Evolutionary conservation across 1,284 basidiomycete genomes (phyloP), one percentile per base, ranked within the genome.

Genomic region (Puccinia coronata): DNA sequence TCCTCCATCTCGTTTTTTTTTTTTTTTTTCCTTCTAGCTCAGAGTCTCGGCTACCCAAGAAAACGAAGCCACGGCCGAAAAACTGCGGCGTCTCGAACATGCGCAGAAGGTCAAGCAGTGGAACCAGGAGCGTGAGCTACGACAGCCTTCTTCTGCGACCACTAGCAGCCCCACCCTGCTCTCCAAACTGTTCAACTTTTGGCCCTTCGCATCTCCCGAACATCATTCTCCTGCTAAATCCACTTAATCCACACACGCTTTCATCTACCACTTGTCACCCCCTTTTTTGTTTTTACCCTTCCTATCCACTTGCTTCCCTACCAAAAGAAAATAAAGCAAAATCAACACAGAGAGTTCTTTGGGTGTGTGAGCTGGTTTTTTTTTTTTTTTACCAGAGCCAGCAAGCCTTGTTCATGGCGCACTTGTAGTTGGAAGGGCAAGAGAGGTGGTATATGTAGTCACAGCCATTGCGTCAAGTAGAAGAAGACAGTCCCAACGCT

Each of bases 1-100:
- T 34, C 25, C n/a, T 61, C 3, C 11, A 2, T 71, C 4, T 8
- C 5, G 6, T 49, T 4, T 31, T 73, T 23, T 8, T 65, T 49
- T 51, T 34, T 51, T 12, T 69, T 78, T 39, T 41, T 28, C 3
- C 28, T 16, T 47, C 18, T 43, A 78, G 75, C 41, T 78, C 34
- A 51, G 53, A n/a, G 63, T 78, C 2, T 31, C 75, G 0, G 75
- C 75, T 23, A 63, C 55, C 34, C 63, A 78, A 55, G 23, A 69
- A 57, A 49, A 59, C 49, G 75, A 78, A 53, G n/a, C 25, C 34
- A 14, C 16, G 34, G n/a, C 43, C 12, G 63, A 69, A 41, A 23
- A 55, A 20, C 16, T 69, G 11, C 8, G 31, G 5, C 25, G 34
- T 20, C n/a, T n/a, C 31, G 75, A 78, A 53, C 73, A 76, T 76